phyloP scores from a whole-genome alignment of 179 eudicot genomes.

The Heliamphora pulchella region DNA sequence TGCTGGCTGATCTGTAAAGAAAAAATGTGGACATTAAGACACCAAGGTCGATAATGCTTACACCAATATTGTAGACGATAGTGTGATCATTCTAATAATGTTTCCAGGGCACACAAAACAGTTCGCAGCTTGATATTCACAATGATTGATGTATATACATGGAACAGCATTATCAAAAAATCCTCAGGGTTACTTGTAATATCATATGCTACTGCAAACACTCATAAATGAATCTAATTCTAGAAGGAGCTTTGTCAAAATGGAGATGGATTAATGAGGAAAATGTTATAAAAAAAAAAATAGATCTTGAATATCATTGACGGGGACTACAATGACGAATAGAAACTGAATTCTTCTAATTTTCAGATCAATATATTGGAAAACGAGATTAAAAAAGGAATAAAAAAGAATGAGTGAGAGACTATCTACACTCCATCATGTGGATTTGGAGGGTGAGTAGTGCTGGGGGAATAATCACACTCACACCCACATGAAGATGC shows the following conservation, averaged over 20 bases:
- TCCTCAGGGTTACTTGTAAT: neutral
- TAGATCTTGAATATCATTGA: neutral
- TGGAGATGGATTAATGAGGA: constrained; percentile 4
- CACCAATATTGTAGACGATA: neutral
- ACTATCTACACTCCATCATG: too few species aligned
- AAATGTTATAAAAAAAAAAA: too few species aligned
- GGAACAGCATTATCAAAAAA: neutral
- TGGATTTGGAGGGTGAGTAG: neutral
- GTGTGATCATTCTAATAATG: neutral
- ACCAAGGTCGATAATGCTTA: neutral
- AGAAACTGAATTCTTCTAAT: neutral
- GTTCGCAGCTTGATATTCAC: neutral
- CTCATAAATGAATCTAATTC: neutral
- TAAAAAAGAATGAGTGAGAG: neutral
- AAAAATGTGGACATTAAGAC: neutral
- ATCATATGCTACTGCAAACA: neutral
- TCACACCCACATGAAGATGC: too few species aligned
- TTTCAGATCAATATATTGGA: neutral
- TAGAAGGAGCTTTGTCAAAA: neutral
- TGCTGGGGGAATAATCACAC: too few species aligned
- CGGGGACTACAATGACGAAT: neutral
- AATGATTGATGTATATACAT: neutral
- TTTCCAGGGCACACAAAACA: neutral
- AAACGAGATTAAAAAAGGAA: neutral
- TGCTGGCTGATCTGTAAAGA: neutral